A percentile compares a stretch with the other conserved stretches of the same genome.
Evolutionary conservation across 75 land plant species (phyloP).

Genomic region (Gnetum montanum): DNA sequence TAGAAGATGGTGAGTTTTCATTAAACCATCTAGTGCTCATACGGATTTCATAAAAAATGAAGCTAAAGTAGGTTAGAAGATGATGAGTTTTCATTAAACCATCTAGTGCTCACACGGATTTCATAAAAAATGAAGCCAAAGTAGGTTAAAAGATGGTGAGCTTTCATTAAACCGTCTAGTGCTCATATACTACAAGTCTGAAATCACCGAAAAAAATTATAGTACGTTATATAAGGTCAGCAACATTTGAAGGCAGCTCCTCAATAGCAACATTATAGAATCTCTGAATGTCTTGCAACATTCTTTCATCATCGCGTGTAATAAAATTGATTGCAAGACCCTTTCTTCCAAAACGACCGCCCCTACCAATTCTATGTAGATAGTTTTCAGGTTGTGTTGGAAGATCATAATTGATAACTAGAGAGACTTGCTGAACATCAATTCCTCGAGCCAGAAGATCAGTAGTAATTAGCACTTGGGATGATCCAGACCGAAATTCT

Average conservation of each 20-base stretch:
- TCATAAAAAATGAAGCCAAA: too few relatives aligned
- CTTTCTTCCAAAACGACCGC: constrained; percentile 59
- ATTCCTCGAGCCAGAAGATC: constrained; percentile 52
- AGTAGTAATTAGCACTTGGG: constrained; percentile 50
- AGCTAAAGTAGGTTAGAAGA: too few relatives aligned
- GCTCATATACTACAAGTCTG: too few relatives aligned
- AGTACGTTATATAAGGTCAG: constrained; percentile 9
- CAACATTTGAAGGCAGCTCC: constrained; percentile 50
- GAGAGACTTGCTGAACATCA: constrained; percentile 54
- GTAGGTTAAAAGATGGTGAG: too few relatives aligned
- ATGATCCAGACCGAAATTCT: constrained; percentile 52
- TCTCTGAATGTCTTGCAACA: constrained; percentile 50
- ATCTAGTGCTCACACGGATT: too few relatives aligned
- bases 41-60: too few relatives aligned
- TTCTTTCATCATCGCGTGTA: constrained; percentile 45
- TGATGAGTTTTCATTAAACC: too few relatives aligned
- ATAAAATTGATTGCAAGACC: constrained; percentile 54
- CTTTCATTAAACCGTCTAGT: too few relatives aligned
- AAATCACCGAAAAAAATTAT: too few relatives aligned
- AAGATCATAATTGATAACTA: constrained; percentile 52
- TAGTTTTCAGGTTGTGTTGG: constrained; percentile 58
- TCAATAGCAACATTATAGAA: constrained; percentile 54
- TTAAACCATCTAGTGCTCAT: too few relatives aligned
- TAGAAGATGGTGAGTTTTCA: too few relatives aligned
- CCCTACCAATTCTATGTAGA: constrained; percentile 48